phyloP scores from a whole-genome alignment of 192 early-diverging fungal genomes.

The Backusella tuberculispora region DNA sequence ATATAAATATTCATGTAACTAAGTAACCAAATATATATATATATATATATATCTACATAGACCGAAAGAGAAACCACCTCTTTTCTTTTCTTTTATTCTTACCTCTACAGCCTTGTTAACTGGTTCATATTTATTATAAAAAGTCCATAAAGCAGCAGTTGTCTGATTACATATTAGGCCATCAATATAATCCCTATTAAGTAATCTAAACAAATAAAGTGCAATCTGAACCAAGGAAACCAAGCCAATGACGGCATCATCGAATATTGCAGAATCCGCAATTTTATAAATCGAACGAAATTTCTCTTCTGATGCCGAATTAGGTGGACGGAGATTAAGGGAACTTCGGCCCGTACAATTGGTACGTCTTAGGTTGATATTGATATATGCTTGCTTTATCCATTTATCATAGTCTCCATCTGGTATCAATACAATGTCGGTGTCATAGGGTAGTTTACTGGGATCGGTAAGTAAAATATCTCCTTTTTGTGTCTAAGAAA shows the following conservation, averaged over 20 bases:
- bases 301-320: conserved; percentile 49
- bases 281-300: conserved; percentile 55
- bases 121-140: conserved; percentile 46
- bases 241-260: conserved; percentile 52
- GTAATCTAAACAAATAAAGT: conserved; percentile 45
- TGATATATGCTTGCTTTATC: conserved; percentile 49
- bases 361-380: conserved; percentile 53
- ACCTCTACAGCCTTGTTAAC: conserved; percentile 34
- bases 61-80: too few relatives aligned
- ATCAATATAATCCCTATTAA: conserved; percentile 49
- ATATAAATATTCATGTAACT: neutral
- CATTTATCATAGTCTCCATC: conserved; percentile 54
- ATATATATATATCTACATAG: neutral
- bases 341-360: conserved; percentile 57
- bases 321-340: conserved; percentile 49
- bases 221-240: conserved; percentile 50
- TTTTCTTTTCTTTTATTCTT: neutral
- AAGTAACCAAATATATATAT: neutral
- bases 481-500: conserved; percentile 48
- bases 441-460: conserved; percentile 47
- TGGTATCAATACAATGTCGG: conserved; percentile 55
- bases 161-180: conserved; percentile 56
- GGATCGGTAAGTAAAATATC: conserved; percentile 53
- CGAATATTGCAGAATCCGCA: conserved; percentile 47
- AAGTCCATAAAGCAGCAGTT: conserved; percentile 43